Base-by-base conservation (phyloP, 202 grass and related monocot genomes). In the Zoysia matrella region DNA sequence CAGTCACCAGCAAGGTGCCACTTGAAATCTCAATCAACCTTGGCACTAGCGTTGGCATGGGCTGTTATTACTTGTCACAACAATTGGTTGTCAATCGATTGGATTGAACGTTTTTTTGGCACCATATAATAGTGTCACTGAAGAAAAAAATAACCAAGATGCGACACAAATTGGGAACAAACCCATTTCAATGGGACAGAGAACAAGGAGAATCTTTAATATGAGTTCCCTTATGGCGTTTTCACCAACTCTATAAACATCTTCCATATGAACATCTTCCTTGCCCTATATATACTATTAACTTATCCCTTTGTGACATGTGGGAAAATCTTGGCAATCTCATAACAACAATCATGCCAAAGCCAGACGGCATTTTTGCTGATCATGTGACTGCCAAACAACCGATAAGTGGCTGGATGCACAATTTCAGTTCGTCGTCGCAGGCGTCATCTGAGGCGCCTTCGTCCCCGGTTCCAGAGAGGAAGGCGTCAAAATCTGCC, bases 401-500 rank as follows among this genome's bases (percentile, higher is more conserved):
- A 57, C 60, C 78, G 64, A 86, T 89, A 88, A 40, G 50, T 84
- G 13, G 87, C 82, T 80, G 77, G 80, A 68, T 75, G 71, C 54
- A 89, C 14, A 45, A 39, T 65, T 90, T 92, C 49, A 75, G 42
- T 67, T 86, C 67, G 40, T 67, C 78, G 43, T 92, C 65, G 47
- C 87, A 89, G 51, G 53, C 16, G 67, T 91, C 75, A 44, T 73
- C 48, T 67, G 72, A 50, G n/a, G 14, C 0, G n/a, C 43, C 73
- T 67, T 71, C 7, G 3, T 83, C 76, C 77, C 86, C 72, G 3
- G 72, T 78, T 77, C 73, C 67, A 43, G 84, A 82, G 47, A 92
- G 41, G 77, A 86, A 71, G 51, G 88, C 82, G 63, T 97, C 89
- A 43, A 91, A 84, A 75, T 86, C 68, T 8, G 82, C 46, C 84